Conservation (phyloP, 1,139 yeast species). For the Yamadazyma kanchanaburiensis region DNA sequence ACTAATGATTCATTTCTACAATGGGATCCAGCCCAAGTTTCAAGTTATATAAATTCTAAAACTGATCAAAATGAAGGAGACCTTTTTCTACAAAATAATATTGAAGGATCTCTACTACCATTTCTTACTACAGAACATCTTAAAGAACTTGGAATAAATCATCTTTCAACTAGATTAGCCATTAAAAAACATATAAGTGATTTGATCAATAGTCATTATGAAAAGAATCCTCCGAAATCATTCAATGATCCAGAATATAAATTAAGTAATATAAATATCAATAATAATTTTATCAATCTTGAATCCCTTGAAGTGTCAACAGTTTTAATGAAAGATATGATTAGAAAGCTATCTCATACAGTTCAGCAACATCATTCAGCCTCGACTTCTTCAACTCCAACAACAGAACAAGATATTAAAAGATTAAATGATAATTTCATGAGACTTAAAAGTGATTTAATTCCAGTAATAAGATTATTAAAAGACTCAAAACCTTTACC, state of each 20-base stretch:
- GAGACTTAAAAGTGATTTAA: constrained; percentile 49
- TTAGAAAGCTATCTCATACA: constrained; percentile 20
- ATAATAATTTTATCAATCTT: constrained; percentile 31
- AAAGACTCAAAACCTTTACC: constrained; percentile 59
- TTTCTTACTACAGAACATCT: constrained; percentile 59
- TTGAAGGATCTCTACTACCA: constrained; percentile 61
- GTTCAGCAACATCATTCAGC: constrained; percentile 12
- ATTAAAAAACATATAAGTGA: constrained; percentile 50
- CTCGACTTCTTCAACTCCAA: constrained; percentile 23
- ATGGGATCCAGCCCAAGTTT: constrained; percentile 51
- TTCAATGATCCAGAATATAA: constrained; percentile 29
- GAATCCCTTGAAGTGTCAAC: constrained; percentile 34
- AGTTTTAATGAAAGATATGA: constrained; percentile 36
- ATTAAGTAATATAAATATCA: constrained; percentile 26
- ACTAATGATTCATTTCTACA: constrained; percentile 37
- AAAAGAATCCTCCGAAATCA: constrained; percentile 26
- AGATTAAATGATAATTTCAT: constrained; percentile 46
- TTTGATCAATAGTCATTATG: constrained; percentile 35
- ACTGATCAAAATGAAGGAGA: constrained; percentile 20
- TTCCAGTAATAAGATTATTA: constrained; percentile 48
- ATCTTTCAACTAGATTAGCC: constrained; percentile 39
- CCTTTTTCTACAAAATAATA: constrained; percentile 49
- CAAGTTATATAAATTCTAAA: constrained; percentile 28
- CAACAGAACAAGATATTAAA: constrained; percentile 28
- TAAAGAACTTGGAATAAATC: constrained; percentile 52